Percentiles rank a stretch among this genome's conserved stretches.
These are phyloP conservation scores for Trichomonascaceae sp. DNA, from an alignment of 1,139 yeast species.

Conservation along the genomic window DNA sequence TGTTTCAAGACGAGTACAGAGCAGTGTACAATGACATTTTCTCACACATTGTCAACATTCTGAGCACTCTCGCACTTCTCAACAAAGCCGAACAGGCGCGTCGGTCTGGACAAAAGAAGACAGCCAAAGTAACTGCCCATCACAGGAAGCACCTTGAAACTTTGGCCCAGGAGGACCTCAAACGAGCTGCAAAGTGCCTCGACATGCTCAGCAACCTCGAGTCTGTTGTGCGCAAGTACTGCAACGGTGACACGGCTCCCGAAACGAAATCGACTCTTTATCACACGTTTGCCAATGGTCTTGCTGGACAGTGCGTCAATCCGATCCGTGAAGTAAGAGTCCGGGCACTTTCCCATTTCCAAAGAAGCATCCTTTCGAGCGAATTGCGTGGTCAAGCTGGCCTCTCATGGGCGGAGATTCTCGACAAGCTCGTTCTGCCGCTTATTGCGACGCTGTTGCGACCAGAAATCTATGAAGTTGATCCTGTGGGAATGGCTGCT, in stretches of 20 bases:
- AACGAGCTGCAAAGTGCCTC: too few relatives aligned
- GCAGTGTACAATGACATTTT: background rate
- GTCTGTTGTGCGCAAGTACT: too few relatives aligned
- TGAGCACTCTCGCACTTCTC: background rate
- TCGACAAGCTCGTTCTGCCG: constrained; percentile 67
- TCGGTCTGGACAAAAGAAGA: background rate
- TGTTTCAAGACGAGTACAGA: background rate
- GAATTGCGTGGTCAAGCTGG: constrained; percentile 29
- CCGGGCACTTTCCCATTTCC: constrained; percentile 41
- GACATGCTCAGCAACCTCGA: too few relatives aligned
- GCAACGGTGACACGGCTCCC: too few relatives aligned
- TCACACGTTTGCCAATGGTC: constrained; percentile 36
- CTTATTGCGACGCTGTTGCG: constrained; percentile 52
- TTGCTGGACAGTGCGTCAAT: constrained; percentile 80
- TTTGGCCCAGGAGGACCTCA: constrained; percentile 41
- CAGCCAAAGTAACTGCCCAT: constrained; percentile 26
- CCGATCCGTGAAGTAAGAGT: constrained; percentile 69
- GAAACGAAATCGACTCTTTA: too few relatives aligned
- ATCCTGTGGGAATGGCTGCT: constrained; percentile 45
- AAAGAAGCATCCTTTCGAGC: constrained; percentile 33
- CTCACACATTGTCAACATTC: background rate
- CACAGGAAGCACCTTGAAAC: constrained; percentile 21
- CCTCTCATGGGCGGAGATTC: constrained; percentile 29
- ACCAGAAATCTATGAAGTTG: constrained; percentile 55
- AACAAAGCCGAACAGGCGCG: background rate